These are phyloP conservation scores for Xerocomellus dryophilus DNA, from an alignment of 768 basidiomycete species.

Conservation along the genomic window DNA sequence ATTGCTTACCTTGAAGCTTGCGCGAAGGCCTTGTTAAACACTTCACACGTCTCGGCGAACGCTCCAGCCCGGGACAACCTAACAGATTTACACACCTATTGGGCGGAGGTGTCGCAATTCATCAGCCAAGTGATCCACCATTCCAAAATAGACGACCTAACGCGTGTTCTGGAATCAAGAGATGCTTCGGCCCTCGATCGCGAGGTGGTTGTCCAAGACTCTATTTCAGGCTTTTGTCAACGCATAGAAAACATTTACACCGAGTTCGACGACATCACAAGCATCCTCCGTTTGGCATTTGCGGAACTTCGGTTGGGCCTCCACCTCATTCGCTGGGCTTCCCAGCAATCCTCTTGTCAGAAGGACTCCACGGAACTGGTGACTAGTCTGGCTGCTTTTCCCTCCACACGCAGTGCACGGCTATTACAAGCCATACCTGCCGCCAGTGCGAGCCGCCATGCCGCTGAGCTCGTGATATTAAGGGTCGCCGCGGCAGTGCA, in stretches of 20 bases:
- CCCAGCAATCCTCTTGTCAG: conserved; percentile 15
- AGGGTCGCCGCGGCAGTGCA: conserved; percentile 39
- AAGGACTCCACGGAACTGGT: conserved; percentile 24
- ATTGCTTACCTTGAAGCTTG: conserved; percentile 43
- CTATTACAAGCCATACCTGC: conserved; percentile 30
- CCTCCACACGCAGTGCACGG: conserved; percentile 45
- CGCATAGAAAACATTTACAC: conserved; percentile 66
- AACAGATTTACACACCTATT: conserved; percentile 57
- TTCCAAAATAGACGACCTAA: conserved; percentile 50
- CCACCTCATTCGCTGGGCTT: conserved; percentile 42
- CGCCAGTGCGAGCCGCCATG: conserved; percentile 10
- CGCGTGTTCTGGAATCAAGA: conserved; percentile 34
- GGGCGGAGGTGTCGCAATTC: conserved; percentile 79
- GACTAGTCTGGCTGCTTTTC: conserved; percentile 49
- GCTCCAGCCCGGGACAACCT: conserved; percentile 41
- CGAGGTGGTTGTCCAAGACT: conserved; percentile 75
- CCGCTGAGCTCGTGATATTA: conserved; percentile 38
- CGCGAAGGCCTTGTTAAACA: conserved; percentile 31
- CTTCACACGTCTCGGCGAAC: conserved; percentile 22
- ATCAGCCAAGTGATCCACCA: conserved; percentile 50
- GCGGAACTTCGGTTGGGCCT: conserved; percentile 71
- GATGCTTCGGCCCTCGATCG: conserved; percentile 43
- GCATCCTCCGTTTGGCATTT: conserved; percentile 64
- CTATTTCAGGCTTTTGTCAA: conserved; percentile 72
- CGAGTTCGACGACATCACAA: conserved; percentile 67